Conservation (phyloP, 2,329 filamentous ascomycete species). For the Myriosclerotinia curreyana region DNA sequence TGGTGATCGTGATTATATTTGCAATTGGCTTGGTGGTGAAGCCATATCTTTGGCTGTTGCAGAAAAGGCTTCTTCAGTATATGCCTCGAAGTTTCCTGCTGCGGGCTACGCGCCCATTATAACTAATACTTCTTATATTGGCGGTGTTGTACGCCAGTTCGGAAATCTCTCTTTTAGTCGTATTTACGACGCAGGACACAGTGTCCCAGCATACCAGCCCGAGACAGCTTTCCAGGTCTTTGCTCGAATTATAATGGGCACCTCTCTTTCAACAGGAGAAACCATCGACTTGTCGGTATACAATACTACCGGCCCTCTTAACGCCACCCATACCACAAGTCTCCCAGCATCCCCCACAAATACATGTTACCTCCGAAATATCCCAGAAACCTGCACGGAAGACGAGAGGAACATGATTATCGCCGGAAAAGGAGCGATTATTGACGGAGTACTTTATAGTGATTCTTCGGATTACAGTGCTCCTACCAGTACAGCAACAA, state of each 20-base stretch:
- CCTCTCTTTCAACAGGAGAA: constrained; percentile 50
- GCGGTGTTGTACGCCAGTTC: constrained; percentile 71
- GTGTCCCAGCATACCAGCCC: constrained; percentile 55
- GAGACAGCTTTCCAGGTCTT: constrained; percentile 54
- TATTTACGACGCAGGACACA: constrained; percentile 65
- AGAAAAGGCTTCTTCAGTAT: constrained; percentile 46
- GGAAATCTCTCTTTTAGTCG: constrained; percentile 70
- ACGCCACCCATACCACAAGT: constrained; percentile 55
- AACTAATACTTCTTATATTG: constrained; percentile 65
- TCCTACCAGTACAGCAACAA: constrained; percentile 25
- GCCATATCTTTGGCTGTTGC: constrained; percentile 64
- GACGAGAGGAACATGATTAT: constrained; percentile 50
- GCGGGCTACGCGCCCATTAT: constrained; percentile 72
- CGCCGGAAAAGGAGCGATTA: constrained; percentile 52
- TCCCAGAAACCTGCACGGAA: constrained; percentile 52
- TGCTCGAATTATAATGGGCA: constrained; percentile 55
- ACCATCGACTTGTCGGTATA: constrained; percentile 51
- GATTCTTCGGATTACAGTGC: constrained; percentile 44
- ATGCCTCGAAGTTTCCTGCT: constrained; percentile 54
- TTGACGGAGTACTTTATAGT: constrained; percentile 57
- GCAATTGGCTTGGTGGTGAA: constrained; percentile 73
- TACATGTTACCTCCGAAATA: constrained; percentile 60
- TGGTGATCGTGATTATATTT: constrained; percentile 61
- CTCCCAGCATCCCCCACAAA: constrained; percentile 48
- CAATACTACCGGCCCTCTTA: constrained; percentile 55